phyloP scores from a whole-genome alignment of 257 asterid genomes.

The Solanum sejunctum region DNA sequence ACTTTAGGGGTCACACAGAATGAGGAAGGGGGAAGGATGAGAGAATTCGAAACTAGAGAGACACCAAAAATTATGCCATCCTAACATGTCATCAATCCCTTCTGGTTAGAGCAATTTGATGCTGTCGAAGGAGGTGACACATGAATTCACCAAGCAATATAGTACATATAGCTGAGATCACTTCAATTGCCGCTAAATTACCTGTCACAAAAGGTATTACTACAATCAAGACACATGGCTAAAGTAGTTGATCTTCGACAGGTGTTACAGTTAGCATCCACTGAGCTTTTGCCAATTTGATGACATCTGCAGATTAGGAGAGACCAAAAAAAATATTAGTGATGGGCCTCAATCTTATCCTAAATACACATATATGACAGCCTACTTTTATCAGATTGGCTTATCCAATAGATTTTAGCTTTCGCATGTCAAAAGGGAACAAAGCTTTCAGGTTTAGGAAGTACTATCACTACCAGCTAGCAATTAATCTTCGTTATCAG shows the following conservation, averaged over 20 bases:
- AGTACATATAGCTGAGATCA: not conserved
- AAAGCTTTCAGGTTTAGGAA: not conserved
- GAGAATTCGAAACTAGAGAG: not conserved
- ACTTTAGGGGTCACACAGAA: not conserved
- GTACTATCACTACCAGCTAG: not conserved
- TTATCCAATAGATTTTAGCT: not conserved
- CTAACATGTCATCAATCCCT: not conserved
- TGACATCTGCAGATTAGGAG: constrained; percentile 42
- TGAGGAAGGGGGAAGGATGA: not conserved
- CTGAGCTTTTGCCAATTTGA: constrained; percentile 40
- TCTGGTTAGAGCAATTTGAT: not conserved
- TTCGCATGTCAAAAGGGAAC: not conserved
- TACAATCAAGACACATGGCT: constrained; percentile 64
- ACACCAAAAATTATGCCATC: not conserved
- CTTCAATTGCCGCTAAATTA: constrained; percentile 4
- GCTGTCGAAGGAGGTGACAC: not conserved
- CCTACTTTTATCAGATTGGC: not conserved
- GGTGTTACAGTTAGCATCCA: constrained; percentile 52
- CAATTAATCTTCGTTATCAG: not conserved
- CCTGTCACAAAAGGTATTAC: constrained; percentile 72
- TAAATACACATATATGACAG: not conserved
- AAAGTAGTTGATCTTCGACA: constrained; percentile 51
- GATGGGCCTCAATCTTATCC: not conserved
- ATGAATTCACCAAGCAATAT: not conserved
- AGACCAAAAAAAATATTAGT: not conserved